Percentiles rank a stretch among this genome's conserved stretches.
Conservation (phyloP, 768 basidiomycete species). For the Zangia roseola region DNA sequence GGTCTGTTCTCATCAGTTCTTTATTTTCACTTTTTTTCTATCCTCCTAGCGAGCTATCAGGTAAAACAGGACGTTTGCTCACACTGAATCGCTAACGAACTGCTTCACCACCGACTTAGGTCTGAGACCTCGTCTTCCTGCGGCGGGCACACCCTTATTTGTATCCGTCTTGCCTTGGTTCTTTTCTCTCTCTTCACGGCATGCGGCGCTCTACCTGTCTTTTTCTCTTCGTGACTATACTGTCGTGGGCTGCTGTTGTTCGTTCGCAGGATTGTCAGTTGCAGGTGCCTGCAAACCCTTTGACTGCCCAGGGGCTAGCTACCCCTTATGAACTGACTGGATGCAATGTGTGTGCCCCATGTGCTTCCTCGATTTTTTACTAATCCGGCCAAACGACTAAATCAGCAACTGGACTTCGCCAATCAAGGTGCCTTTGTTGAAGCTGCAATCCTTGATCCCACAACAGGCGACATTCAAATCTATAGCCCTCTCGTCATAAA, state of each 20-base stretch:
- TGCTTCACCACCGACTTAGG: constrained; percentile 3
- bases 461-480: constrained; percentile 26
- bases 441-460: constrained; percentile 29
- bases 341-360: constrained; percentile 20
- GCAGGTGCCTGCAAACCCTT: constrained; percentile 20
- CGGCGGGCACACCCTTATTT: constrained; percentile 21
- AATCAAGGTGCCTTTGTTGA: constrained; percentile 26
- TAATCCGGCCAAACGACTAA: background rate
- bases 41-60: constrained; percentile 13
- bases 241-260: constrained; percentile 12
- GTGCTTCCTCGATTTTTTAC: background rate
- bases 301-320: constrained; percentile 27
- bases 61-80: background rate
- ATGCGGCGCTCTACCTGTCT: constrained; percentile 12
- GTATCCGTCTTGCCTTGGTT: background rate
- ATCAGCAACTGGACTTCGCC: constrained; percentile 28
- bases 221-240: constrained; percentile 14
- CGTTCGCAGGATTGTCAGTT: constrained; percentile 24
- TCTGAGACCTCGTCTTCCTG: constrained; percentile 23
- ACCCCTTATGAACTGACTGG: constrained; percentile 27
- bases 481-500: constrained; percentile 31
- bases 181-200: background rate
- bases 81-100: background rate
- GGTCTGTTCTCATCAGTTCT: background rate
- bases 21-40: background rate